A percentile compares a stretch with the other conserved stretches of the same genome.
Conservation (phyloP, 352 stramenopile species). For the Phytophthora lateralis region DNA sequence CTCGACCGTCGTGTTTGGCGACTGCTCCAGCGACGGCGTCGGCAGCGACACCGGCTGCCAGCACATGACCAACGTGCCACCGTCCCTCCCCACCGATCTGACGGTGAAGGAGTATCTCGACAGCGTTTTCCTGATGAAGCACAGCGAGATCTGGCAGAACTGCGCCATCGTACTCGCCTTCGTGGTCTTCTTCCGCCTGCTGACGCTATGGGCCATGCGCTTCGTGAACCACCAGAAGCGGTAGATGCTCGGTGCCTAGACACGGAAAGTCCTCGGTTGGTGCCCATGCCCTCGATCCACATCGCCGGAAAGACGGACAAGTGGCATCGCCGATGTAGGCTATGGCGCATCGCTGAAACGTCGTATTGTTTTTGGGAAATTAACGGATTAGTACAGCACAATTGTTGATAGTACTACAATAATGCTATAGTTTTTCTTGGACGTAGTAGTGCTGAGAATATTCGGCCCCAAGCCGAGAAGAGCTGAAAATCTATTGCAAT, state of each 20-base stretch:
- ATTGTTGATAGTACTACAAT: too few relatives aligned
- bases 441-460: too few relatives aligned
- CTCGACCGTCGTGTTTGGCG: constrained; percentile 2
- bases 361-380: too few relatives aligned
- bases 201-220: constrained; percentile 61
- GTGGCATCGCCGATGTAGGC: constrained; percentile 30
- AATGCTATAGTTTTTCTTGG: too few relatives aligned
- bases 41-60: constrained; percentile 2
- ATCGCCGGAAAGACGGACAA: constrained; percentile 66
- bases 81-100: neutral
- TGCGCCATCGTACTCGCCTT: constrained; percentile 2
- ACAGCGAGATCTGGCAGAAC: constrained; percentile 29
- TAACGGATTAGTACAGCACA: too few relatives aligned
- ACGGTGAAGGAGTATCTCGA: constrained; percentile 48
- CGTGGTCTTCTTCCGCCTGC: constrained; percentile 61
- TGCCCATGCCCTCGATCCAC: constrained; percentile 69
- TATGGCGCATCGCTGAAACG: too few relatives aligned
- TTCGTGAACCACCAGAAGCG: constrained; percentile 23
- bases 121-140: constrained; percentile 10
- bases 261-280: constrained; percentile 14
- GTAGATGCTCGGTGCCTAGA: neutral
- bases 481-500: too few relatives aligned
- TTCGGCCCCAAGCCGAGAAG: too few relatives aligned
- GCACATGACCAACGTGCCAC: constrained; percentile 16
- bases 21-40: constrained; percentile 7